These are phyloP conservation scores for Arabidopsis lyrata DNA, from an alignment of 441 rosid species.

Conservation along the genomic window DNA sequence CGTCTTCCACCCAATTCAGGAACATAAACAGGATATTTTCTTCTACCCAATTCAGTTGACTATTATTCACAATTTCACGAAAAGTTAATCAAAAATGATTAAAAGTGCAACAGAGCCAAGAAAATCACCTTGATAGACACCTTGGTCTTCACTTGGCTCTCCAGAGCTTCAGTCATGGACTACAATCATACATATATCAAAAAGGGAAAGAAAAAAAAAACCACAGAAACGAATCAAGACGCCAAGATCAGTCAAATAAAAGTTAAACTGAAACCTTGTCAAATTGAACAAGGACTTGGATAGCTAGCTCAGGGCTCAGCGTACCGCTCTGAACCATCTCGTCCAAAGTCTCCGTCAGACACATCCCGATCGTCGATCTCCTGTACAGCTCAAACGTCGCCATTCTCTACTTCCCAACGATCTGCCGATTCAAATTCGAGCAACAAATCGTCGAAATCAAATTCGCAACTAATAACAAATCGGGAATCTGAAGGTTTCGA, in stretches of 20 bases:
- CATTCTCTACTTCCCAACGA: constrained; percentile 63
- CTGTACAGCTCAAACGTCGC: constrained; percentile 97
- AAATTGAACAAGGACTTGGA: constrained; percentile 96
- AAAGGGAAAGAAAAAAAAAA: background rate
- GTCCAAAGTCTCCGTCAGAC: constrained; percentile 92
- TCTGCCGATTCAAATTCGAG: constrained; percentile 17
- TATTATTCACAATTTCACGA: constrained; percentile 7
- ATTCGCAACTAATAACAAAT: constrained; percentile 5
- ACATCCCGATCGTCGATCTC: constrained; percentile 96
- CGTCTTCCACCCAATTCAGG: background rate
- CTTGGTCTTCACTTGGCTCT: constrained; percentile 90
- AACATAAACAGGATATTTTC: background rate
- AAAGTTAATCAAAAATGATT: background rate
- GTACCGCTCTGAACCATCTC: constrained; percentile 96
- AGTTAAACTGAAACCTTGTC: constrained; percentile 68
- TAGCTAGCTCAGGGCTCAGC: constrained; percentile 92
- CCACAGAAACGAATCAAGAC: constrained; percentile 4
- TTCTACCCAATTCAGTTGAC: constrained; percentile 17
- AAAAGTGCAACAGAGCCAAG: background rate
- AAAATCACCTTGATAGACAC: constrained; percentile 76
- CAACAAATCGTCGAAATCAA: constrained; percentile 4
- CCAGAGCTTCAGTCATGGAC: constrained; percentile 96
- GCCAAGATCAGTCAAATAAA: background rate
- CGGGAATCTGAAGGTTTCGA: constrained; percentile 17
- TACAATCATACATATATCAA: constrained; percentile 41